A percentile compares a stretch with the other conserved stretches of the same genome.
phyloP scores from a whole-genome alignment of 2,329 filamentous ascomycete species.

The Fusarium compactum region DNA sequence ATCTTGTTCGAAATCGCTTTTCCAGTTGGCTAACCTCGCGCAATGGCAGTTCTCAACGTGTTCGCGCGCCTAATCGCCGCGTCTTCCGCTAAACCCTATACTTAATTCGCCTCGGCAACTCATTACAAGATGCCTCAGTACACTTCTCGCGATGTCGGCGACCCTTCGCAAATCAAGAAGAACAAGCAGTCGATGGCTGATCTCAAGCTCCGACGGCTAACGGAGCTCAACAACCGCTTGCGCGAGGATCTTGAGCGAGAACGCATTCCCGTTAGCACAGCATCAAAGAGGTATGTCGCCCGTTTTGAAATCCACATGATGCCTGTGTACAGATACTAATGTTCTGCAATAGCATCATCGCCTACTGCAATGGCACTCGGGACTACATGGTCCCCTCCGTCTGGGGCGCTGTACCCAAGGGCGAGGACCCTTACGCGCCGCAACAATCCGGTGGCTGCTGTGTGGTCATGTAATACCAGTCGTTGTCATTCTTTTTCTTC shows the following conservation, averaged over 20 bases:
- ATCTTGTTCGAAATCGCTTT: not conserved
- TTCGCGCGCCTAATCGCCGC: slow-evolving; percentile 28
- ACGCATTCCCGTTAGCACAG: slow-evolving; percentile 94
- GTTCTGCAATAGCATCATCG: slow-evolving; percentile 79
- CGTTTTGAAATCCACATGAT: not conserved
- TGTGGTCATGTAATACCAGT: slow-evolving; percentile 81
- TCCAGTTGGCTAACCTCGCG: slow-evolving; percentile 32
- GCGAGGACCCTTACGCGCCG: slow-evolving; percentile 97
- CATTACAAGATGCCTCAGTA: slow-evolving; percentile 70
- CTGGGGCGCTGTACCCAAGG: slow-evolving; percentile 94
- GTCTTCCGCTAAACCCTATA: slow-evolving; percentile 23
- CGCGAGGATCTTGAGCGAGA: slow-evolving; percentile 96
- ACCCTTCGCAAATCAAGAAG: slow-evolving; percentile 79
- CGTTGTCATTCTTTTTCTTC: slow-evolving; percentile 40
- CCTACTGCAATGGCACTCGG: slow-evolving; percentile 96
- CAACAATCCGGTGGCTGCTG: slow-evolving; percentile 95
- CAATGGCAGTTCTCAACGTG: slow-evolving; percentile 36
- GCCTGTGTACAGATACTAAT: slow-evolving; percentile 27
- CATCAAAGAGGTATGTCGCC: slow-evolving; percentile 79
- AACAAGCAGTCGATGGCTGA: slow-evolving; percentile 99
- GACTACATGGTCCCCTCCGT: slow-evolving; percentile 99
- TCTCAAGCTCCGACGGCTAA: slow-evolving; percentile 94
- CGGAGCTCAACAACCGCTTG: slow-evolving; percentile 94
- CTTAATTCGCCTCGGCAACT: slow-evolving; percentile 34
- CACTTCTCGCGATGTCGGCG: slow-evolving; percentile 74